Evolutionary conservation across 495 filamentous ascomycete species (phyloP), one percentile per base, ranked within the genome.

Genomic region (Tuber borchii): DNA sequence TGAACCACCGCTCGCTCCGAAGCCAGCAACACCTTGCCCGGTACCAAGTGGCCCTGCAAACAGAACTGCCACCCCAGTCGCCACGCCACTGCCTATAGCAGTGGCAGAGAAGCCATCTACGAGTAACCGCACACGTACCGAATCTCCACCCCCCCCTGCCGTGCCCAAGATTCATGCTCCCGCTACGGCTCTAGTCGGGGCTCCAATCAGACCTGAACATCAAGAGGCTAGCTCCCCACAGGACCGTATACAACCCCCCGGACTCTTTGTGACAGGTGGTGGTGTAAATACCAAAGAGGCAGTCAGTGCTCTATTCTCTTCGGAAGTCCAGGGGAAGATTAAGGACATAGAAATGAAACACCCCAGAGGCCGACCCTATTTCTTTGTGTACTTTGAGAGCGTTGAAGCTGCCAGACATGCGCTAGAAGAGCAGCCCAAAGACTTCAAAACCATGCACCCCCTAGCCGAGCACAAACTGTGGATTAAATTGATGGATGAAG

Each of bases 261-360:
- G 90, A 34, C 87, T 99, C 3, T 97, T 97, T 83, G 87, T 98
- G 22, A 90, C 90, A n/a, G n/a, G n/a, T n/a, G n/a, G n/a, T 83
- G 92, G 92, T 73, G 88, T 93, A 40, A 90, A 90, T 69, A 90
- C 87, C 72, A 91, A 92, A 73, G 91, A 97, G 40, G 91, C 91
- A 34, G 90, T 91, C 9, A 91, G 91, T 46, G 90, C 92, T 45
- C 86, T 95, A 8, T 93, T 99, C 80, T 83, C 88, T 7, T 90
- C 96, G 19, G 93, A 96, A 76, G 93, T 97, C 82, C 90, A 89
- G 83, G 80, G 86, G 16, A 97, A 94, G 84, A 91, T 97, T 73
- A 73, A 86, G 65, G 90, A 91, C 83, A 88, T 97, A 68, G 93
- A 97, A 71, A 70, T 74, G 65, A 83, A 81, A 46, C 88, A 86